Percentiles rank a stretch among this genome's conserved stretches.
Evolutionary conservation across 1,139 yeast genomes (phyloP).

Genomic region (Candida sp.): DNA sequence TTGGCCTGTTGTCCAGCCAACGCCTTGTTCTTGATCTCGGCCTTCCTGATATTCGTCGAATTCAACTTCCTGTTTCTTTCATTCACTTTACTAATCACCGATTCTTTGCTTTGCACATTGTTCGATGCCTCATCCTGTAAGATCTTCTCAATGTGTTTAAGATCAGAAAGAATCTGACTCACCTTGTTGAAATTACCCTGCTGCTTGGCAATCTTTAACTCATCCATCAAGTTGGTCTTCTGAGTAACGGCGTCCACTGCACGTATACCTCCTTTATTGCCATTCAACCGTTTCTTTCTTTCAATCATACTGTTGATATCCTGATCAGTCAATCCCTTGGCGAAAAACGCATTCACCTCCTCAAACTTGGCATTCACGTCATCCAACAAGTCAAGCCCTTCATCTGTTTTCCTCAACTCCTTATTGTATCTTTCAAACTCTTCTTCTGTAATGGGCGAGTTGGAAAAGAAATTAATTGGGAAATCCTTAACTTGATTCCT

Average conservation of each 20-base stretch:
- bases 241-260: slow-evolving; percentile 78
- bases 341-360: slow-evolving; percentile 64
- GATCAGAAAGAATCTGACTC: slow-evolving; percentile 56
- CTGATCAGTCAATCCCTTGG: slow-evolving; percentile 69
- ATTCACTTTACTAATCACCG: slow-evolving; percentile 64
- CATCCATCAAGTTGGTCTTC: slow-evolving; percentile 74
- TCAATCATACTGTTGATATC: slow-evolving; percentile 83
- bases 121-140: slow-evolving; percentile 18
- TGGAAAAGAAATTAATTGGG: slow-evolving; percentile 82
- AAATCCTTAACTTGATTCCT: slow-evolving; percentile 67
- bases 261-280: slow-evolving; percentile 33
- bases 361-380: slow-evolving; percentile 69
- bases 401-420: slow-evolving; percentile 63
- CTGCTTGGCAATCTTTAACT: slow-evolving; percentile 77
- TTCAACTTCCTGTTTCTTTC: slow-evolving; percentile 85
- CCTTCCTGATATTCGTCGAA: slow-evolving; percentile 75
- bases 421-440: slow-evolving; percentile 76
- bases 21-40: slow-evolving; percentile 66
- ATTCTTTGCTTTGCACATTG: slow-evolving; percentile 8
- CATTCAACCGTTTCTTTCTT: slow-evolving; percentile 63
- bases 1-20: slow-evolving; percentile 26
- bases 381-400: slow-evolving; percentile 65
- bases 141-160: slow-evolving; percentile 38
- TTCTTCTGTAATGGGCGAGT: slow-evolving; percentile 64
- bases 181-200: slow-evolving; percentile 57